Conservation (phyloP, 441 rosid genomes). For the Mallotus repandus region DNA sequence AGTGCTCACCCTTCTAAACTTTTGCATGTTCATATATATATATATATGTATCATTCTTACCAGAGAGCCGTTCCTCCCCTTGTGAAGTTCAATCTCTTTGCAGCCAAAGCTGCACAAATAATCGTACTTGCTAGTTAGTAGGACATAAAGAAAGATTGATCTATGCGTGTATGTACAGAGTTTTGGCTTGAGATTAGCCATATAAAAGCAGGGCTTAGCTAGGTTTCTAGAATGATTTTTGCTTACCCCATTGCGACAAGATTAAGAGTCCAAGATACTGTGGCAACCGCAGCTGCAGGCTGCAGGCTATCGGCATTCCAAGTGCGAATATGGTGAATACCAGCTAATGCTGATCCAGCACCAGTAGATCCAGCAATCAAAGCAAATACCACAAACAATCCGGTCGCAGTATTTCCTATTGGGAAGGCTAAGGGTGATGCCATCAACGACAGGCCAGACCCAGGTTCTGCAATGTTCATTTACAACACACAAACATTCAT, state of each 20-base stretch:
- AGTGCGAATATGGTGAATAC: conserved; percentile 57
- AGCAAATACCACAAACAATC: conserved; percentile 75
- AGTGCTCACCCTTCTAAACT: neutral
- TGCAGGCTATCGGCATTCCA: conserved; percentile 63
- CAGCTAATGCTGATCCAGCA: conserved; percentile 64
- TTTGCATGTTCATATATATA: neutral
- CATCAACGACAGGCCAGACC: conserved; percentile 65
- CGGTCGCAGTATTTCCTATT: conserved; percentile 94
- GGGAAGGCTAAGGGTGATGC: conserved; percentile 89
- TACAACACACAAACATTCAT: too few species aligned
- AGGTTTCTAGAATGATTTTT: neutral
- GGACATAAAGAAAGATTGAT: too few species aligned
- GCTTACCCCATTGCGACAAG: conserved; percentile 84
- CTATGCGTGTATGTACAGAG: too few species aligned
- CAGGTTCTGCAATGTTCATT: conserved; percentile 53
- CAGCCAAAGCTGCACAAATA: conserved; percentile 61
- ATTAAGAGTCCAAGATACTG: conserved; percentile 87
- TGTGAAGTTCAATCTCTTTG: conserved; percentile 71
- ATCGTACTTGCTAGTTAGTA: conserved; percentile 6
- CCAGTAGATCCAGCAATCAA: conserved; percentile 91
- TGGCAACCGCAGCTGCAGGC: conserved; percentile 68
- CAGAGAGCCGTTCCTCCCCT: conserved; percentile 62
- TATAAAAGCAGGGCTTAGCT: too few species aligned
- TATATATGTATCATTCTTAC: conserved; percentile 35
- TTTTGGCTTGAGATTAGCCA: neutral